Conservation (phyloP, 768 basidiomycete species). For the Inosperma sp. region DNA sequence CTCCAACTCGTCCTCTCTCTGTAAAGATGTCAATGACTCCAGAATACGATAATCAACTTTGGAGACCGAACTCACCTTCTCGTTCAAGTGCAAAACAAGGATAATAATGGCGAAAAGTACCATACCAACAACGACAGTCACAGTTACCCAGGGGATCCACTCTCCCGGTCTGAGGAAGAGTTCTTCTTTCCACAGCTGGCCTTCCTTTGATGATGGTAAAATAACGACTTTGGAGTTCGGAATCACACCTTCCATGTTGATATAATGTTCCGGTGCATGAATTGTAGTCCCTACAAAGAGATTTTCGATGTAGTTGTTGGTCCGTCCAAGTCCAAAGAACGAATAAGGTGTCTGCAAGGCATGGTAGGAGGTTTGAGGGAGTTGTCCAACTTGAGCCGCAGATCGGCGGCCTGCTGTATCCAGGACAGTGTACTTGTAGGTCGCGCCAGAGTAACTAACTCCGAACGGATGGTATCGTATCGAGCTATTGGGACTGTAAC, state of each 20-base stretch:
- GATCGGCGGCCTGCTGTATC: constrained; percentile 85
- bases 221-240: constrained; percentile 98
- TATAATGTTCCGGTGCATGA: constrained; percentile 65
- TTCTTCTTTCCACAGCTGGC: constrained; percentile 76
- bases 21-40: constrained; percentile 15
- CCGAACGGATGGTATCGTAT: constrained; percentile 81
- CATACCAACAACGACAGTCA: constrained; percentile 74
- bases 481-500: constrained; percentile 56
- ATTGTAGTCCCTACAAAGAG: constrained; percentile 92
- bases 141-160: constrained; percentile 98
- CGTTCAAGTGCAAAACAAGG: constrained; percentile 81
- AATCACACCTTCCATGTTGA: constrained; percentile 94
- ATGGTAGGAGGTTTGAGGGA: constrained; percentile 91
- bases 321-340: constrained; percentile 94
- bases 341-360: constrained; percentile 88
- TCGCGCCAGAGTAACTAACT: constrained; percentile 89
- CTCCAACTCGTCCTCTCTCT: constrained; percentile 96
- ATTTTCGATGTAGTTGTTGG: constrained; percentile 99
- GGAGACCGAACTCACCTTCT: constrained; percentile 61
- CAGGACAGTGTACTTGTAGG: constrained; percentile 95
- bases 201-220: constrained; percentile 59
- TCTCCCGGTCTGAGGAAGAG: constrained; percentile 90
- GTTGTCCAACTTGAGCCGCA: constrained; percentile 91
- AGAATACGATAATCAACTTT: constrained; percentile 2
- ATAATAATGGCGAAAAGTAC: constrained; percentile 75